phyloP scores from a whole-genome alignment of 73 alveolate genomes.

The Paramecium biaurelia region DNA sequence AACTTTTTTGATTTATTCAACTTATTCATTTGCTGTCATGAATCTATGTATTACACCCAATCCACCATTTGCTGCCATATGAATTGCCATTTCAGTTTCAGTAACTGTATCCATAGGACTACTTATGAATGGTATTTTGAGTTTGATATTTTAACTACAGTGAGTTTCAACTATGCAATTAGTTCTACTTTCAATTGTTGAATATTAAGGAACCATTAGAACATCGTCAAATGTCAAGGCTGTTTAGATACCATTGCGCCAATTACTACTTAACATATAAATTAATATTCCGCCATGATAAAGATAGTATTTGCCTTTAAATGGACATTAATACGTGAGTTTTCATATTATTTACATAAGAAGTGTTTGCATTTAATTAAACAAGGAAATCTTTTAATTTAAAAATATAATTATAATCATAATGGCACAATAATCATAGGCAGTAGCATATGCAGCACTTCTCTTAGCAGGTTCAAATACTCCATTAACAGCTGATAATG shows the following conservation, averaged over 20 bases:
- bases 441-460: constrained; percentile 38
- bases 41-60: constrained; percentile 66
- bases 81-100: constrained; percentile 66
- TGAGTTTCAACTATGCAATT: constrained; percentile 43
- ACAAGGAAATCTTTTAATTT: constrained; percentile 22
- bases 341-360: not conserved
- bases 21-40: constrained; percentile 47
- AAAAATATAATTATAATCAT: not conserved
- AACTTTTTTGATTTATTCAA: constrained; percentile 51
- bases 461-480: not conserved
- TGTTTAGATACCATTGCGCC: constrained; percentile 18
- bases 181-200: constrained; percentile 44
- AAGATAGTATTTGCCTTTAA: not conserved
- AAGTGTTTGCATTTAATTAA: not conserved
- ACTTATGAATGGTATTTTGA: constrained; percentile 58
- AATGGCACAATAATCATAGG: constrained; percentile 11
- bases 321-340: not conserved
- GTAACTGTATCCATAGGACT: constrained; percentile 72
- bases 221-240: constrained; percentile 67
- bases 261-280: constrained; percentile 10
- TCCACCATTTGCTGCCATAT: constrained; percentile 66
- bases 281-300: not conserved
- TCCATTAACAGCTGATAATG: constrained; percentile 29
- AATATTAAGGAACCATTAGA: constrained; percentile 65
- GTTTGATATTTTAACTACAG: constrained; percentile 52